phyloP scores from a whole-genome alignment of 176 grass and related monocot species.

The Phoenix dactylifera region DNA sequence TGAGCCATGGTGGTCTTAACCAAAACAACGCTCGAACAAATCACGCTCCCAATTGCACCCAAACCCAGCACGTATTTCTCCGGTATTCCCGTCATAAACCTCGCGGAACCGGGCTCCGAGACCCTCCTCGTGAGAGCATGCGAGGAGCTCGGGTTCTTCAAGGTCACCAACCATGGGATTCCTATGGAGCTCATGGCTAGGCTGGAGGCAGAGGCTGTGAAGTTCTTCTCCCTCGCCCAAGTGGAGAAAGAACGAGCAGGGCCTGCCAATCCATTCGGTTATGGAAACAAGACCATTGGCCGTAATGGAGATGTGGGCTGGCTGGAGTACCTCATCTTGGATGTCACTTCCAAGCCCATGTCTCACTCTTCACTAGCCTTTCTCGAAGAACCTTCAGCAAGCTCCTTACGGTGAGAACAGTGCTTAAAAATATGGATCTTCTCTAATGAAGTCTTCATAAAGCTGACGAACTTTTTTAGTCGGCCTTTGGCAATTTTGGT shows the following conservation, averaged over 20 bases:
- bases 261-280: not conserved
- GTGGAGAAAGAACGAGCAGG: slow-evolving; percentile 3
- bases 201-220: slow-evolving; percentile 1
- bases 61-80: not conserved
- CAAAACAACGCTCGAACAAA: not conserved
- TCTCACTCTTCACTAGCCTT: slow-evolving; percentile 1
- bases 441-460: too few species aligned
- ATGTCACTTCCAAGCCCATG: slow-evolving; percentile 1
- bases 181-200: slow-evolving; percentile 8
- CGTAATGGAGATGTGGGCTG: slow-evolving; percentile 7
- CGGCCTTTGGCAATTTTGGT: too few species aligned
- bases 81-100: slow-evolving; percentile 1
- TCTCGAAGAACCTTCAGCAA: slow-evolving; percentile 1
- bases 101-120: not conserved
- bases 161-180: slow-evolving; percentile 8
- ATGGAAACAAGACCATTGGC: slow-evolving; percentile 6
- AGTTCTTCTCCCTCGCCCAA: slow-evolving; percentile 1
- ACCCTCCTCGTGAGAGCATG: slow-evolving; percentile 7
- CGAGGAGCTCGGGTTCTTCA: slow-evolving; percentile 15
- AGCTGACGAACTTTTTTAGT: too few species aligned
- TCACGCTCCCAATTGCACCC: not conserved
- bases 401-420: slow-evolving; percentile 1
- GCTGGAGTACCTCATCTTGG: slow-evolving; percentile 14
- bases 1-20: slow-evolving; percentile 7
- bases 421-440: too few species aligned